Percentiles rank a stretch among this genome's conserved stretches.
phyloP scores from a whole-genome alignment of 2,329 filamentous ascomycete genomes.

The Colletotrichum eremochloae region DNA sequence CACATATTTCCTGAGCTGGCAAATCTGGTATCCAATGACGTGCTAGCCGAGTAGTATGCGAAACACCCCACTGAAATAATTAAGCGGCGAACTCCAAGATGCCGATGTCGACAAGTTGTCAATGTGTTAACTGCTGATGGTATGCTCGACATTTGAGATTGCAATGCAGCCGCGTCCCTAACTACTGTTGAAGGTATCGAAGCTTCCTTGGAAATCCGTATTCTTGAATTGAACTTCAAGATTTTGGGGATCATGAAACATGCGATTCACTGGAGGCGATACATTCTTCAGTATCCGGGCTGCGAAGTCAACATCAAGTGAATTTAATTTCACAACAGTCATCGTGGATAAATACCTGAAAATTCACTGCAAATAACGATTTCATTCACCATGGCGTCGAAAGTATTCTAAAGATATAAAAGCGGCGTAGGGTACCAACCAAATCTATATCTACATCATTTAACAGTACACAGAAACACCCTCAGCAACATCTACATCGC shows the following conservation, averaged over 20 bases:
- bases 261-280: not conserved
- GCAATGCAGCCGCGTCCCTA: not conserved
- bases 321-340: not conserved
- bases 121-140: too few relatives aligned
- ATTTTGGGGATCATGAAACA: not conserved
- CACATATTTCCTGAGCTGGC: too few relatives aligned
- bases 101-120: too few relatives aligned
- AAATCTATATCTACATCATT: not conserved
- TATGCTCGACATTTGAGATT: not conserved
- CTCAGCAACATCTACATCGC: not conserved
- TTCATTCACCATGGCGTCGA: not conserved
- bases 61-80: too few relatives aligned
- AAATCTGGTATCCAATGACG: too few relatives aligned
- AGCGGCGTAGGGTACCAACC: too few relatives aligned
- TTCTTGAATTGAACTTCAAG: not conserved
- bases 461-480: not conserved
- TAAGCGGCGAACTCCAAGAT: too few relatives aligned
- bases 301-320: not conserved
- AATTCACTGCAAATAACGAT: not conserved
- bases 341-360: accelerated
- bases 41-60: too few relatives aligned
- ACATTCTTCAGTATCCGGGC: not conserved
- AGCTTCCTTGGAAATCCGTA: not conserved
- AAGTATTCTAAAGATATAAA: not conserved
- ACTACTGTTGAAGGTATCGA: too few relatives aligned